Evolutionary conservation across 1,139 yeast genomes (phyloP).

Genomic region (Blastobotrys persicus): DNA sequence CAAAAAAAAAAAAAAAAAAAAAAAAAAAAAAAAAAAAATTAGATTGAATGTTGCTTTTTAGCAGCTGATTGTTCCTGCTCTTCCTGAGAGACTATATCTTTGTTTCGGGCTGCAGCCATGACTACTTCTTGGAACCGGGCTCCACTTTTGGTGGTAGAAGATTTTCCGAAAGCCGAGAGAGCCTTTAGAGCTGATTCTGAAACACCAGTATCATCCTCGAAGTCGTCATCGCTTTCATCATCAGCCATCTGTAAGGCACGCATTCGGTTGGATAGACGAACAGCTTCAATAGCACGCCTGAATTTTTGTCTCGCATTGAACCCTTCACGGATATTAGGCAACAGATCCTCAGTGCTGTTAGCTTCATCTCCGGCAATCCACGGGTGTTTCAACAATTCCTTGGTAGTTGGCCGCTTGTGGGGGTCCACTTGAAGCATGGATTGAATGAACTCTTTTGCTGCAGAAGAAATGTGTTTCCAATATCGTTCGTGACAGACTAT

Average conservation of each 20-base stretch:
- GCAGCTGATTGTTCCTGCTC: constrained; percentile 11
- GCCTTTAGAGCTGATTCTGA: constrained; percentile 1
- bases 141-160: constrained; percentile 13
- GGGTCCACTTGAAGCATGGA: constrained; percentile 67
- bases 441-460: constrained; percentile 71
- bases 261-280: constrained; percentile 71
- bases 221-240: constrained; percentile 55
- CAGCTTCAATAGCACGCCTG: constrained; percentile 81
- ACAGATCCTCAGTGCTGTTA: constrained; percentile 53
- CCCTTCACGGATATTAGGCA: constrained; percentile 68
- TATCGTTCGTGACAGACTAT: constrained; percentile 84
- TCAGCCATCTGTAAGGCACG: constrained; percentile 54
- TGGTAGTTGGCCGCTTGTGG: constrained; percentile 62
- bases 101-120: constrained; percentile 64
- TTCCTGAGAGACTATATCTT: constrained; percentile 41
- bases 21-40: background rate
- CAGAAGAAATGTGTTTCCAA: constrained; percentile 75
- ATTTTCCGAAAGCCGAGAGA: constrained; percentile 4
- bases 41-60: background rate
- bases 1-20: background rate
- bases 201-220: constrained; percentile 39
- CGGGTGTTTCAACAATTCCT: constrained; percentile 58
- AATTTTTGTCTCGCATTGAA: constrained; percentile 85
- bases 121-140: constrained; percentile 73
- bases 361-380: constrained; percentile 57